A percentile compares a stretch with the other conserved stretches of the same genome.
phyloP scores from a whole-genome alignment of 441 rosid genomes.

The Bruguiera hainesii region DNA sequence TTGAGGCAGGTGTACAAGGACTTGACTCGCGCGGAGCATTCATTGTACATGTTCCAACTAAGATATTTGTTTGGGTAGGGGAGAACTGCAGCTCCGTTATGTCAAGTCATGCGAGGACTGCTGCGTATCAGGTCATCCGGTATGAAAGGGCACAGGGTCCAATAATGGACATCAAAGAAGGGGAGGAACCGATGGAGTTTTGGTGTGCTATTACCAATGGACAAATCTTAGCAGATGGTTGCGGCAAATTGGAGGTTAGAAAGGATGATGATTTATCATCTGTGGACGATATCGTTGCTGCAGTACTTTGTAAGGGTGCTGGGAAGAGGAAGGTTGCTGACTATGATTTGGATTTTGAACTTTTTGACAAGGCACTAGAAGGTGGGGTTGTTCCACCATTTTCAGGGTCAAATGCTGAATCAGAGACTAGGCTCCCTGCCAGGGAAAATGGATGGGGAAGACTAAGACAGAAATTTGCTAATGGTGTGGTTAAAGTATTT shows the following conservation, averaged over 20 bases:
- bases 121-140: constrained; percentile 63
- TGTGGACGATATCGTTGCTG: constrained; percentile 16
- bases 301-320: constrained; percentile 9
- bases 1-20: constrained; percentile 33
- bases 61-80: constrained; percentile 65
- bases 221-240: constrained; percentile 28
- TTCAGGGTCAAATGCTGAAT: constrained; percentile 38
- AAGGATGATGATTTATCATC: constrained; percentile 23
- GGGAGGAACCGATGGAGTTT: constrained; percentile 54
- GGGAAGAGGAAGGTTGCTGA: constrained; percentile 45
- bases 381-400: constrained; percentile 74
- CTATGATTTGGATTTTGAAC: constrained; percentile 60
- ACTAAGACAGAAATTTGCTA: constrained; percentile 41
- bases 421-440: constrained; percentile 64
- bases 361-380: constrained; percentile 56
- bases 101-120: constrained; percentile 48
- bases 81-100: constrained; percentile 41
- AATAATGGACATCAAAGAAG: constrained; percentile 40
- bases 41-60: constrained; percentile 53
- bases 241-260: constrained; percentile 20
- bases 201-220: constrained; percentile 55
- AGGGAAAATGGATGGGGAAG: constrained; percentile 65
- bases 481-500: constrained; percentile 50
- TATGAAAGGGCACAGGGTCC: constrained; percentile 65
- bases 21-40: constrained; percentile 82